Base-by-base conservation (phyloP, 2,329 filamentous ascomycete genomes). In the Ascochyta viciae-villosae region DNA sequence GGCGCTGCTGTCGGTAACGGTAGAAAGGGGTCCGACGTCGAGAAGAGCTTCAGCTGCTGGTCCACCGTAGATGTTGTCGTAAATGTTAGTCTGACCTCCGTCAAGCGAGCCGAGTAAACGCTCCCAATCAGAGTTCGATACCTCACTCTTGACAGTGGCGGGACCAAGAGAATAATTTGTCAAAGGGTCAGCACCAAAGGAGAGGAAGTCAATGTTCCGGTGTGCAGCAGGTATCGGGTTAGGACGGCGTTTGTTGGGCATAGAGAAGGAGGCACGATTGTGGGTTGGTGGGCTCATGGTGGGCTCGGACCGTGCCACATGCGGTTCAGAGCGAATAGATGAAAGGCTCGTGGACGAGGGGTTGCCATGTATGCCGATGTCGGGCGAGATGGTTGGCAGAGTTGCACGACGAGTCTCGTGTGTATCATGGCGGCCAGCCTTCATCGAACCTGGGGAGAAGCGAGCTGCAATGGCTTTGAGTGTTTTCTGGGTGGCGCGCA, bases 41-140 rank as follows among this genome's bases (percentile, higher is more conserved):
- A 74, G 57, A 10, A 76, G 71, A 5, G 73, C 73, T 37, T 76
- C 75, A 0, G 73, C 75, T 7, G 80, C 81, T 9, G 83, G 82
- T 0, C 89, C 89, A 34, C 89, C 90, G 64, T 92, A 92, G 51
- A 92, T 91, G 37, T 88, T 88, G 69, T 92, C 89, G 74, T 91
- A 95, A n/a, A 96, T 89, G 69, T 94, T 96, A 50, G 88, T 86
- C 62, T 89, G 84, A 0, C 91, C 91, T 33, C 87, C 87, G 65
- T 96, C 92, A 73, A 96, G 87, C 22, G 88, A 89, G 4, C 89
- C 88, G 2, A 96, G 82, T 0, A 96, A 82, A 1, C 88, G 86
- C 73, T 96, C 92, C 92, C 92, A 96, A 65, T 95, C 91, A 0
- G 86, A 81, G 8, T 87, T 78, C 0, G 87, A 87, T 12, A 88